phyloP scores from a whole-genome alignment of 2,329 filamentous ascomycete genomes.

The Trichoderma afroharzianum region DNA sequence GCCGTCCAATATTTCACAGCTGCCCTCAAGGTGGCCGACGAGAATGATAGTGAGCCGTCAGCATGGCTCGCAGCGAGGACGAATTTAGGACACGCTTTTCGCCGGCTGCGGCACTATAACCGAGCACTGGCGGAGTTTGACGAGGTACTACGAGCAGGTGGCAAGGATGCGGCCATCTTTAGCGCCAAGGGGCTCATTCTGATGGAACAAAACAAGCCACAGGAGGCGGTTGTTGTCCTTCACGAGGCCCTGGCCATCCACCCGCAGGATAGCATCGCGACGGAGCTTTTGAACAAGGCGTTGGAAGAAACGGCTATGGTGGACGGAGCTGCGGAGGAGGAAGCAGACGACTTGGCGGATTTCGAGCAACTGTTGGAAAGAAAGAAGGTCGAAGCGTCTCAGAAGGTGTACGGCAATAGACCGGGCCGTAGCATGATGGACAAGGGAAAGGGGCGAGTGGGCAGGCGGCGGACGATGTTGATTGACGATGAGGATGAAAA shows the following conservation, averaged over 20 bases:
- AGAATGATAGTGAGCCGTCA: conserved; percentile 76
- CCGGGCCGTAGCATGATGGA: conserved; percentile 28
- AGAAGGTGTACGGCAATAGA: conserved; percentile 32
- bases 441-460: conserved; percentile 47
- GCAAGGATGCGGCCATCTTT: conserved; percentile 75
- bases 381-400: conserved; percentile 43
- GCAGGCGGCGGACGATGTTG: conserved; percentile 29
- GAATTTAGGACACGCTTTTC: conserved; percentile 85
- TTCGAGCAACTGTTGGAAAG: conserved; percentile 53
- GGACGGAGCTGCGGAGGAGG: conserved; percentile 44
- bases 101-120: conserved; percentile 59
- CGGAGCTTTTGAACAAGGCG: conserved; percentile 71
- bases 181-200: conserved; percentile 79
- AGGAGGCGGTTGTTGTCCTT: conserved; percentile 75
- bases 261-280: conserved; percentile 77
- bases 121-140: conserved; percentile 80
- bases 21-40: conserved; percentile 71
- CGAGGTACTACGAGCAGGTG: conserved; percentile 77
- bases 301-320: conserved; percentile 57
- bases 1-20: conserved; percentile 75
- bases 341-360: conserved; percentile 43
- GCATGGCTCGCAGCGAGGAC: conserved; percentile 82
- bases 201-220: conserved; percentile 69
- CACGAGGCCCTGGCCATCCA: conserved; percentile 80
- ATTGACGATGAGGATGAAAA: conserved; percentile 35